phyloP scores from a whole-genome alignment of 2,329 filamentous ascomycete species.

The Tolypocladium guangdongense region DNA sequence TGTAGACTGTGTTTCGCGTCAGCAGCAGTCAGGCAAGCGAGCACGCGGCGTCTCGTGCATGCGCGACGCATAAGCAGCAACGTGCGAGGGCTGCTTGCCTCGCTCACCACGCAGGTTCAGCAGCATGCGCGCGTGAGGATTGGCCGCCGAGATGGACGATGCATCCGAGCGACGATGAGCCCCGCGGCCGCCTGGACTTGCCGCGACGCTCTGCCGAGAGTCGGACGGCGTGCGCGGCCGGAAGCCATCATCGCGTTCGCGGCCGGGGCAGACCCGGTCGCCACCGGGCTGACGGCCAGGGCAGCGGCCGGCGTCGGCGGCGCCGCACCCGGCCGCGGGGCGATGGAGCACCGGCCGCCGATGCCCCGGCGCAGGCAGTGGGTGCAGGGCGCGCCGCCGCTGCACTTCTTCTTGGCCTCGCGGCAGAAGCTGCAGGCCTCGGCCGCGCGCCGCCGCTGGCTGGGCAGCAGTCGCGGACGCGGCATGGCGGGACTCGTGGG shows the following conservation, averaged over 20 bases:
- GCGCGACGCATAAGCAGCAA: background rate
- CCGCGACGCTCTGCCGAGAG: conserved; percentile 12
- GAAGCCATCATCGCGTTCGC: conserved; percentile 7
- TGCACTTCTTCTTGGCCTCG: conserved; percentile 39
- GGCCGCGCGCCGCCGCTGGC: conserved; percentile 35
- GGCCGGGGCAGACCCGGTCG: background rate
- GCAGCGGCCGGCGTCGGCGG: background rate
- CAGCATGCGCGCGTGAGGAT: conserved; percentile 30
- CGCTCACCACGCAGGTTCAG: conserved; percentile 40
- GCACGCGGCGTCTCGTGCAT: background rate
- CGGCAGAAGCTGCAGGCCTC: conserved; percentile 38
- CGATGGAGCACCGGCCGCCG: conserved; percentile 23
- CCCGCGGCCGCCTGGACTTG: background rate
- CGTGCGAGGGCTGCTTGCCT: conserved; percentile 20
- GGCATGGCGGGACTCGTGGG: conserved; percentile 26
- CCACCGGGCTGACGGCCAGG: background rate
- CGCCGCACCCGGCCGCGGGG: conserved; percentile 2
- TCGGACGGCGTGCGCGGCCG: conserved; percentile 18
- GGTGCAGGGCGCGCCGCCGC: conserved; percentile 34
- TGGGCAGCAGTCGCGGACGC: conserved; percentile 37
- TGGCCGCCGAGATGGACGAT: conserved; percentile 5
- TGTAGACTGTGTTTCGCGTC: conserved; percentile 25
- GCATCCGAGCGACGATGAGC: conserved; percentile 1
- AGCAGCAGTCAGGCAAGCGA: background rate
- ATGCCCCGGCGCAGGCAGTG: conserved; percentile 34